phyloP scores from a whole-genome alignment of 2,329 filamentous ascomycete genomes.

The Apiospora hydei region DNA sequence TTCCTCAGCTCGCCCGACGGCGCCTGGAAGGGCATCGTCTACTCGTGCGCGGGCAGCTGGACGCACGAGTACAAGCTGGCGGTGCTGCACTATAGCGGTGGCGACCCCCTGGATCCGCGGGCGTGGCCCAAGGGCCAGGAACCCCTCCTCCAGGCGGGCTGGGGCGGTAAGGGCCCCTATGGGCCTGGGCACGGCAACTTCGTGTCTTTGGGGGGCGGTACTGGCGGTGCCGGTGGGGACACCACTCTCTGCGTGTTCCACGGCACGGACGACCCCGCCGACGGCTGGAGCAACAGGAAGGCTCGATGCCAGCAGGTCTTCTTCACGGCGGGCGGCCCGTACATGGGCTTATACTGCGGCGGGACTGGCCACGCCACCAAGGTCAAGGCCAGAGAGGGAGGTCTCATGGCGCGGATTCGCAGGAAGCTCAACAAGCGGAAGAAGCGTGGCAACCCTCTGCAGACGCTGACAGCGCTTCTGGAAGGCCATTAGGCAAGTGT shows the following conservation, averaged over 20 bases:
- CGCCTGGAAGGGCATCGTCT: conserved; percentile 40
- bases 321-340: conserved; percentile 41
- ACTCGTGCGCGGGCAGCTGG: conserved; percentile 43
- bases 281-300: conserved; percentile 41
- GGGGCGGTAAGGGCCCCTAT: conserved; percentile 33
- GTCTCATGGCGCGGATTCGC: conserved; percentile 15
- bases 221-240: conserved; percentile 22
- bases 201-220: conserved; percentile 25
- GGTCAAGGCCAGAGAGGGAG: conserved; percentile 5
- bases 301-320: conserved; percentile 40
- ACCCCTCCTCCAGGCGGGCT: conserved; percentile 36
- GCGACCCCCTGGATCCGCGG: conserved; percentile 38
- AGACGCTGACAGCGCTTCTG: conserved; percentile 19
- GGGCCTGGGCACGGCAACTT: conserved; percentile 44
- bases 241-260: conserved; percentile 42
- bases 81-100: conserved; percentile 37
- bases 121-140: conserved; percentile 40
- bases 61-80: conserved; percentile 45
- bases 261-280: conserved; percentile 38
- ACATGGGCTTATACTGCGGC: conserved; percentile 27
- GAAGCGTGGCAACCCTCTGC: neutral
- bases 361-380: conserved; percentile 4
- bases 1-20: conserved; percentile 41
- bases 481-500: neutral
- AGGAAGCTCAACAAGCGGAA: conserved; percentile 22